Conservation (phyloP, 129 eudicot genomes). For the Flaveria ramosissima region DNA sequence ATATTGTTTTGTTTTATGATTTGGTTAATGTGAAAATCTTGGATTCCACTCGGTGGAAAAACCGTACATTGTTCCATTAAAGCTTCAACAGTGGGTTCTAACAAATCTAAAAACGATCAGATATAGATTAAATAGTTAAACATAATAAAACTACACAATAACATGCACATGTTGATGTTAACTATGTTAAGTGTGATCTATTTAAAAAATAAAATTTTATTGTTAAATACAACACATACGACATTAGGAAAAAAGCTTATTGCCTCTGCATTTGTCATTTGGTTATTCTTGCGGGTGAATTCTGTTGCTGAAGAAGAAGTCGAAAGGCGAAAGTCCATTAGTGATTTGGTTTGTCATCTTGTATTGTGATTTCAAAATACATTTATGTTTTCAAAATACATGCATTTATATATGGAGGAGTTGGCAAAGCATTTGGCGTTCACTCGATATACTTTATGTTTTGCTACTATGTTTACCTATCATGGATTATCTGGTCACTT, state of each 20-base stretch:
- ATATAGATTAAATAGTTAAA: background rate
- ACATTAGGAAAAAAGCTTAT: slow-evolving; percentile 1
- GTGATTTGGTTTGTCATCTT: slow-evolving; percentile 61
- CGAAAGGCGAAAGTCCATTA: slow-evolving; percentile 54
- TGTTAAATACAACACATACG: background rate
- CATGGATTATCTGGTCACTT: no score
- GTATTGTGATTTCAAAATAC: background rate
- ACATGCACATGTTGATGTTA: background rate
- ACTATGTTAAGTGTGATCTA: background rate
- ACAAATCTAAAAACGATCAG: background rate
- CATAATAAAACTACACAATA: background rate
- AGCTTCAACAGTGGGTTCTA: background rate
- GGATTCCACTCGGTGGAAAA: background rate
- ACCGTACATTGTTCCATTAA: background rate
- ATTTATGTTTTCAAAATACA: slow-evolving; percentile 8
- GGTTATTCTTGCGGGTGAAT: slow-evolving; percentile 52
- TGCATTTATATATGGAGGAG: slow-evolving; percentile 58
- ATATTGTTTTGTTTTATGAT: background rate
- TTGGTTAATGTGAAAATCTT: background rate
- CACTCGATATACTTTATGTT: slow-evolving; percentile 48
- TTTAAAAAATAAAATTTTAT: background rate
- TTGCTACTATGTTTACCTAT: slow-evolving; percentile 4
- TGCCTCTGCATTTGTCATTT: background rate
- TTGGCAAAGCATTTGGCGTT: slow-evolving; percentile 96
- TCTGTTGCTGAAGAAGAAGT: slow-evolving; percentile 84